Conservation (phyloP, 2,329 filamentous ascomycete species). For the Penicillium polonicum region DNA sequence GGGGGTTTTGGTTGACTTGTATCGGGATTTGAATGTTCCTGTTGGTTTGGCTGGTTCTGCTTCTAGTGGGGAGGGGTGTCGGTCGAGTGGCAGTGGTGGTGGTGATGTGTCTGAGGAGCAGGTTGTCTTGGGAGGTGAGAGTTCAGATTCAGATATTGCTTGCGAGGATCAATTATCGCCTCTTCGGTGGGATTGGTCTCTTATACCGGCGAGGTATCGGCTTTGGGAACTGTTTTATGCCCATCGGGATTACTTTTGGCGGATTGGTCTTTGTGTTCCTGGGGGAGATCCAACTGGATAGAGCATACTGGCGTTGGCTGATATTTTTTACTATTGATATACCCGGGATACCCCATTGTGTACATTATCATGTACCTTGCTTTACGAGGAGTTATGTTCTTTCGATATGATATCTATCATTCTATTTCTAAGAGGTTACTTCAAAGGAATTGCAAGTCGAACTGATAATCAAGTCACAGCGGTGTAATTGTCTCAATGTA, state of each 20-base stretch:
- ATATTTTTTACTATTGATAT: neutral
- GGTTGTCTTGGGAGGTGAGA: slow-evolving; percentile 27
- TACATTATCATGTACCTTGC: neutral
- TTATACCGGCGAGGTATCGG: slow-evolving; percentile 58
- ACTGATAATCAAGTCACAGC: neutral
- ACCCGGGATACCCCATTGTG: neutral
- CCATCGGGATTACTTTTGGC: slow-evolving; percentile 95
- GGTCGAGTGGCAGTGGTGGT: neutral
- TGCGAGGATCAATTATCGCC: slow-evolving; percentile 18
- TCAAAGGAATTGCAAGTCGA: neutral
- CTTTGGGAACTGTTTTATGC: slow-evolving; percentile 93
- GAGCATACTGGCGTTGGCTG: neutral
- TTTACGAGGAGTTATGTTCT: neutral
- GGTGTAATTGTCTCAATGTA: neutral
- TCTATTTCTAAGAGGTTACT: neutral
- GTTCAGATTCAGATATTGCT: neutral
- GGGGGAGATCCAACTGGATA: slow-evolving; percentile 54
- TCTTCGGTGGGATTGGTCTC: slow-evolving; percentile 20
- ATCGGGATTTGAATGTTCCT: slow-evolving; percentile 11
- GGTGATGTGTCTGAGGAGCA: slow-evolving; percentile 5
- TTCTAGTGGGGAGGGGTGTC: slow-evolving; percentile 1
- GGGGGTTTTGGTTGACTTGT: slow-evolving; percentile 6
- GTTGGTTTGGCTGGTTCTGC: neutral
- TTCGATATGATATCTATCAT: neutral
- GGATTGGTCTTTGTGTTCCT: slow-evolving; percentile 84